Percentiles rank a stretch among this genome's conserved stretches.
These are phyloP conservation scores for Beta vulgaris DNA, from an alignment of 148 eudicot species.

Conservation along the genomic window DNA sequence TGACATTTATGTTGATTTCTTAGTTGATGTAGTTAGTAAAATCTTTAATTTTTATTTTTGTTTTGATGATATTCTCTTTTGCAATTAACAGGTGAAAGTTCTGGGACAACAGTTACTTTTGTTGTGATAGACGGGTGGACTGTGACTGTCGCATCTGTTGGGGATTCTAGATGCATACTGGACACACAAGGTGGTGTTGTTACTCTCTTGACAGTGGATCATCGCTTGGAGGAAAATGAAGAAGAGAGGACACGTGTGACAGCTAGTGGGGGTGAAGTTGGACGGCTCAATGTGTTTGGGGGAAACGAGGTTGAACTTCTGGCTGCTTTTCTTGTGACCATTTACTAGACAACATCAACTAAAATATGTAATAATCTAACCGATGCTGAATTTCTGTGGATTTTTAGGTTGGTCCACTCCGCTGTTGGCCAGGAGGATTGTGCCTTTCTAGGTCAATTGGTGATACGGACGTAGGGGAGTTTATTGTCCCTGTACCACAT, in stretches of 20 bases:
- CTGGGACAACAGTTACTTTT: conserved; percentile 97
- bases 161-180: conserved; percentile 95
- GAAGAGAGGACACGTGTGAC: conserved; percentile 96
- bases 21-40: conserved; percentile 1
- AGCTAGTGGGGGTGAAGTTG: conserved; percentile 97
- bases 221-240: conserved; percentile 85
- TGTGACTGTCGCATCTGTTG: conserved; percentile 97
- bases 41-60: not conserved
- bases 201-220: conserved; percentile 87
- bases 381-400: not conserved
- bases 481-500: conserved; percentile 93
- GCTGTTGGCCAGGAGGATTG: conserved; percentile 99
- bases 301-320: conserved; percentile 64
- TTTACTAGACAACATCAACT: not conserved
- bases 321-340: not conserved
- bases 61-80: not conserved
- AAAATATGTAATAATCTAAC: not conserved
- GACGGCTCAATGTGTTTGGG: conserved; percentile 79
- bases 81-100: conserved; percentile 67
- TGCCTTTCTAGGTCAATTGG: conserved; percentile 98
- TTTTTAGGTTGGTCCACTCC: conserved; percentile 86
- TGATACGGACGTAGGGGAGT: conserved; percentile 98
- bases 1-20: not conserved
- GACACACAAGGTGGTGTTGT: conserved; percentile 94
- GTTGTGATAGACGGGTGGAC: conserved; percentile 98